Base-by-base conservation (phyloP, 2,329 filamentous ascomycete genomes). In the Alternaria solani region DNA sequence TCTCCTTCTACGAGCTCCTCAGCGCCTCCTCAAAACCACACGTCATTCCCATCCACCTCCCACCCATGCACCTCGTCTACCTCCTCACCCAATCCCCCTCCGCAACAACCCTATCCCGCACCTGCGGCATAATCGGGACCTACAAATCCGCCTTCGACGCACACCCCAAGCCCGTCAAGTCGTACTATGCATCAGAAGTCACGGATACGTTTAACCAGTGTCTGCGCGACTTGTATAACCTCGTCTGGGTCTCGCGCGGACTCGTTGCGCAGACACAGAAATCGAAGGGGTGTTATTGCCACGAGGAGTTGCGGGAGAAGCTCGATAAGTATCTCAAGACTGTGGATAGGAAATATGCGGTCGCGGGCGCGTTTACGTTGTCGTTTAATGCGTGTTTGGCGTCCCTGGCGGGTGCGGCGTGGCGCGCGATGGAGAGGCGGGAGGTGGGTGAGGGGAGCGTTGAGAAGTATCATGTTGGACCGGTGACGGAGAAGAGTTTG, bases 171-270 rank as follows among this genome's bases (percentile, higher is more conserved):
- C 83, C 75, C 11, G 64, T 78, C 71, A 54, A 81, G 73, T 62
- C 72, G 69, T 67, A 75, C 67, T 67, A 76, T 66, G 48, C 73
- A 51, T 39, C 57, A 65, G 47, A 69, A 71, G 64, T 62, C 46
- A 77, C 76, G 41, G 86, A 88, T 64, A 80, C 85, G 25, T 94
- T 95, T 80, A 96, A 96, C 75, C 90, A 90, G 23, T 93, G 91
- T 74, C 85, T 96, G 32, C 94, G 95, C 88, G 93, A 96, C 73
- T 85, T 93, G 32, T 94, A 92, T 81, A 96, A 96, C 74, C 88
- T 91, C 51, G 77, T 95, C 47, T 96, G 92, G 92, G 87, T 92
- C 8, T 86, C 87, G 23, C 87, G 89, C 12, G 92, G 90, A 1
- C 89, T 96, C 60, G 87, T 87, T 59, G 80, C 81, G 12, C 81